Evolutionary conservation across 805 yeast species (phyloP), one percentile per base, ranked within the genome.

Genomic region (Hanseniaspora jakobsenii): DNA sequence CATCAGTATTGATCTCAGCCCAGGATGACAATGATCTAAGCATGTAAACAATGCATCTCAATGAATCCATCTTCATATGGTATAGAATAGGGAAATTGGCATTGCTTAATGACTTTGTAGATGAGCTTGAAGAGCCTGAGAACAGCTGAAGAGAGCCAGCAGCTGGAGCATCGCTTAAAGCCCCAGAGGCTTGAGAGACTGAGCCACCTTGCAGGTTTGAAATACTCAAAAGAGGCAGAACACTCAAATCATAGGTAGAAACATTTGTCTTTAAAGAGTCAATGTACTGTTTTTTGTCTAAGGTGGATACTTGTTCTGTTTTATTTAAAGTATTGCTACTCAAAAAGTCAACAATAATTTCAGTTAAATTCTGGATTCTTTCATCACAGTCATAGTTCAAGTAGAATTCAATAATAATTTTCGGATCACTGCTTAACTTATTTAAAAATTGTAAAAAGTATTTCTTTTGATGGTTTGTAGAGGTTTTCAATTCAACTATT

Each of bases 381-480:
- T 73, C 63, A 58, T 86, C 95, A 66, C 99, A 91, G 61, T 91
- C 99, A 60, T 91, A 93, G 62, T 91, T 91, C 55, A 91, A 70
- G 58, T 89, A 91, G 48, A 91, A 76, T 63, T 91, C 99, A 48
- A 93, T 84, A 50, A 93, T 66, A 16, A 93, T 79, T 49, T 94
- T 72, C 35, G 97, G 94, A 62, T 89, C 95, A 51, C 77, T 76
- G 57, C 94, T 81, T 30, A 91, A 63, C 52, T 94, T 71, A 53
- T 82, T 81, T 21, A 93, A 70, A n/a, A 89, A 71, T 10, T 80
- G 73, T 49, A 93, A 66, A 51, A 89, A 73, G 55, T 86, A 89
- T 58, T 93, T 72, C 59, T 89, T 86, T 63, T 93, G 98, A 60
- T 89, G 96, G 8, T 87, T 65, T 0, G 95, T 84, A 1, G 96